phyloP scores from a whole-genome alignment of 2,329 filamentous ascomycete species.

The Neopestalotiopsis rosae region DNA sequence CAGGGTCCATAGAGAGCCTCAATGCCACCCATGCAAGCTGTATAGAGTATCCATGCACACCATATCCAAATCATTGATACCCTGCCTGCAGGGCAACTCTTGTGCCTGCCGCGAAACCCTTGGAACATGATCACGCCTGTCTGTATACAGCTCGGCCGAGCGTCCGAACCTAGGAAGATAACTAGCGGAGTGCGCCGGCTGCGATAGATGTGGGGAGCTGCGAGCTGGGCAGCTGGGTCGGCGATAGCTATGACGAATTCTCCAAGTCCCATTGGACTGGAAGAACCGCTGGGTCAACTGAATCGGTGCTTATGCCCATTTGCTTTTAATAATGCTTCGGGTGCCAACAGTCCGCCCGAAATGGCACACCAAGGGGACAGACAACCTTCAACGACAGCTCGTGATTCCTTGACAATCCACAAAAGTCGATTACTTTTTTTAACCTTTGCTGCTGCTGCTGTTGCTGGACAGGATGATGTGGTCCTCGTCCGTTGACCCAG shows the following conservation, averaged over 20 bases:
- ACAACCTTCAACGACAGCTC: background rate
- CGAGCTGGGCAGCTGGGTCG: background rate
- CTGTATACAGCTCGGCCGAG: slow-evolving; percentile 9
- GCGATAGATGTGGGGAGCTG: background rate
- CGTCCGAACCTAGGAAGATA: slow-evolving; percentile 6
- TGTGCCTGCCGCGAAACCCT: slow-evolving; percentile 9
- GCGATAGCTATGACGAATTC: slow-evolving; percentile 13
- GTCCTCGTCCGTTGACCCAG: background rate
- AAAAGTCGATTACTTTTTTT: no score
- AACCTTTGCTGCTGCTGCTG: no score
- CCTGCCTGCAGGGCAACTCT: background rate
- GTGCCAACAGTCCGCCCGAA: background rate
- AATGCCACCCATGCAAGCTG: background rate
- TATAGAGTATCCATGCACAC: background rate
- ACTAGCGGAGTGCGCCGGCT: slow-evolving; percentile 13
- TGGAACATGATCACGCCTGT: background rate
- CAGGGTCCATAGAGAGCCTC: background rate
- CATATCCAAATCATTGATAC: background rate
- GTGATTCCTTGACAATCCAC: no score
- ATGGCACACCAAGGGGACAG: background rate
- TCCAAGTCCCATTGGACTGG: slow-evolving; percentile 9
- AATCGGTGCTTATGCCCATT: background rate
- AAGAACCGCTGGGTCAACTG: background rate
- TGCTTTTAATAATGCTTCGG: background rate
- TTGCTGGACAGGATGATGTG: background rate